A percentile compares a stretch with the other conserved stretches of the same genome.
phyloP scores from a whole-genome alignment of 768 basidiomycete genomes.

The Trametes sanguinea region DNA sequence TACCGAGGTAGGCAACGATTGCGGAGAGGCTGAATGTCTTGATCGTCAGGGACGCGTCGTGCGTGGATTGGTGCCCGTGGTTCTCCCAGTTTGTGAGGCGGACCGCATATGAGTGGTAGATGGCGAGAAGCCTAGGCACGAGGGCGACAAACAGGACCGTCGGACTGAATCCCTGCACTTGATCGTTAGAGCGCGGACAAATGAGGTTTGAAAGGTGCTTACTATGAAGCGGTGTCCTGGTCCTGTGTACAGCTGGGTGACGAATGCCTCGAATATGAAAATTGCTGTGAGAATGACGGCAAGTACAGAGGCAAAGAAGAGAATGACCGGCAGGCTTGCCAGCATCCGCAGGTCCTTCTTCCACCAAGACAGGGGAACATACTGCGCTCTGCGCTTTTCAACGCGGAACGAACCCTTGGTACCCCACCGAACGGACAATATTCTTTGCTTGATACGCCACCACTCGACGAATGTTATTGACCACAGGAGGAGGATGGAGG shows the following conservation, averaged over 20 bases:
- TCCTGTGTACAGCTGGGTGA: conserved; percentile 85
- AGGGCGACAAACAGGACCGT: conserved; percentile 81
- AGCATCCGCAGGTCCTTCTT: conserved; percentile 66
- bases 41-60: conserved; percentile 78
- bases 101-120: conserved; percentile 70
- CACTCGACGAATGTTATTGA: conserved; percentile 84
- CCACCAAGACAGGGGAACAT: conserved; percentile 64
- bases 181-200: not conserved
- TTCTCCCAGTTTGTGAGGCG: conserved; percentile 89
- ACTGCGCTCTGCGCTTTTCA: conserved; percentile 69
- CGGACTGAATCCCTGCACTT: conserved; percentile 68
- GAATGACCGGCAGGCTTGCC: conserved; percentile 70
- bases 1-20: conserved; percentile 87
- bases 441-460: conserved; percentile 87
- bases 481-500: conserved; percentile 78
- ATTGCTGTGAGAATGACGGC: conserved; percentile 75
- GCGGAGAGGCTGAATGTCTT: conserved; percentile 90
- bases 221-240: conserved; percentile 80
- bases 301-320: conserved; percentile 70
- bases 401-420: conserved; percentile 76
- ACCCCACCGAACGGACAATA: conserved; percentile 81
- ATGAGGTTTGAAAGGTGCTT: not conserved
- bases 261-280: conserved; percentile 88
- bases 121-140: conserved; percentile 75
- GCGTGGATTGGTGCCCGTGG: conserved; percentile 76